phyloP scores from a whole-genome alignment of 306 rosid species.

The Citrullus mucosospermus region DNA sequence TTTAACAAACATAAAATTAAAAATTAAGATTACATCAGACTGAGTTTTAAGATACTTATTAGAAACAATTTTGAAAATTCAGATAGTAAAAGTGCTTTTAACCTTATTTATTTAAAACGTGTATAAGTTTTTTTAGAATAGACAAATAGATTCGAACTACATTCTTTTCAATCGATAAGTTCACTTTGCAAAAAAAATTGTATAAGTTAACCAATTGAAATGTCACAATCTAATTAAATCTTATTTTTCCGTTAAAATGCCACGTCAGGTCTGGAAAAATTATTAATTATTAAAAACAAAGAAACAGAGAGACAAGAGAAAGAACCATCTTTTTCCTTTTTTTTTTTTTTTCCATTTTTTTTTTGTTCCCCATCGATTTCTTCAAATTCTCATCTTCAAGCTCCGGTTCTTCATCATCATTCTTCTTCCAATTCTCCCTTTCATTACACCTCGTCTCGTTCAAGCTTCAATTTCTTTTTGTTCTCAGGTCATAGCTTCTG shows the following conservation, averaged over 20 bases:
- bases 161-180: too few relatives aligned
- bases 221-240: neutral
- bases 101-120: too few relatives aligned
- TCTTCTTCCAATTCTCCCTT: conserved; percentile 1
- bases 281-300: neutral
- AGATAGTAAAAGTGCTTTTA: too few relatives aligned
- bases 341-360: neutral
- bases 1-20: too few relatives aligned
- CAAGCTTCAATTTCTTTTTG: neutral
- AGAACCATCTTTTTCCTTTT: neutral
- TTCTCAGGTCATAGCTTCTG: neutral
- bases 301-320: neutral
- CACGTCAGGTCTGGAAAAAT: neutral
- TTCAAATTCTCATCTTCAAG: neutral
- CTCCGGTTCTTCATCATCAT: neutral
- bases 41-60: too few relatives aligned
- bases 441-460: neutral
- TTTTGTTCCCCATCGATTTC: neutral
- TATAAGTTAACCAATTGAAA: too few relatives aligned
- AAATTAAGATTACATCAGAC: too few relatives aligned
- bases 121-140: too few relatives aligned
- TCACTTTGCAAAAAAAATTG: too few relatives aligned
- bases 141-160: too few relatives aligned
- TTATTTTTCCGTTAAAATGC: neutral
- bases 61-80: too few relatives aligned